Conservation (phyloP, 108 stramenopile species). For the Fragilaria radians region DNA sequence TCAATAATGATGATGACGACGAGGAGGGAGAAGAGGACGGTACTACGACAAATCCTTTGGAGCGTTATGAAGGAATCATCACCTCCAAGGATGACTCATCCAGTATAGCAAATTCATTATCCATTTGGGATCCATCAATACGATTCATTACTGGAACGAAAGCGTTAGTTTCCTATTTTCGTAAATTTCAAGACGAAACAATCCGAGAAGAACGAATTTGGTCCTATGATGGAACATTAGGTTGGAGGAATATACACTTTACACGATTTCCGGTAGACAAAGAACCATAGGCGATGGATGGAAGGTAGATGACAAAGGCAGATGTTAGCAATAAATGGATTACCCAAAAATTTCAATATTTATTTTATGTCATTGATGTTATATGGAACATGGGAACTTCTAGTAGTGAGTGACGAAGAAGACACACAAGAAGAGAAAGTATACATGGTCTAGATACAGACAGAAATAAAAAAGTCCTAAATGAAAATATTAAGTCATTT, state of each 20-base stretch:
- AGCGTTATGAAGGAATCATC: slow-evolving; percentile 17
- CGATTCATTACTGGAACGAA: slow-evolving; percentile 53
- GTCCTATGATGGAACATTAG: slow-evolving; percentile 29
- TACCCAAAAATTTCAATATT: too few relatives aligned
- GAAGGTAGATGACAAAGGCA: too few relatives aligned
- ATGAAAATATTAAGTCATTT: too few relatives aligned
- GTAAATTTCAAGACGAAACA: slow-evolving; percentile 11
- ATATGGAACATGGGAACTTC: too few relatives aligned
- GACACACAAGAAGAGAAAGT: too few relatives aligned
- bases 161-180: slow-evolving; percentile 55
- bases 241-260: slow-evolving; percentile 53
- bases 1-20: slow-evolving; percentile 20
- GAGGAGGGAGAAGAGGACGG: slow-evolving; percentile 2
- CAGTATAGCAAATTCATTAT: background rate
- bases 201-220: slow-evolving; percentile 44
- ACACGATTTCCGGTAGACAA: slow-evolving; percentile 31
- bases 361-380: too few relatives aligned
- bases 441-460: too few relatives aligned
- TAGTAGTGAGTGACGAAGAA: too few relatives aligned
- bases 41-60: slow-evolving; percentile 14
- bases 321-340: too few relatives aligned
- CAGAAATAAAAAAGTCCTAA: too few relatives aligned
- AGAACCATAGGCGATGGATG: too few relatives aligned
- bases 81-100: slow-evolving; percentile 3
- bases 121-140: slow-evolving; percentile 36